Base-by-base conservation (phyloP, 2,329 filamentous ascomycete genomes). In the Scorias spongiosa region DNA sequence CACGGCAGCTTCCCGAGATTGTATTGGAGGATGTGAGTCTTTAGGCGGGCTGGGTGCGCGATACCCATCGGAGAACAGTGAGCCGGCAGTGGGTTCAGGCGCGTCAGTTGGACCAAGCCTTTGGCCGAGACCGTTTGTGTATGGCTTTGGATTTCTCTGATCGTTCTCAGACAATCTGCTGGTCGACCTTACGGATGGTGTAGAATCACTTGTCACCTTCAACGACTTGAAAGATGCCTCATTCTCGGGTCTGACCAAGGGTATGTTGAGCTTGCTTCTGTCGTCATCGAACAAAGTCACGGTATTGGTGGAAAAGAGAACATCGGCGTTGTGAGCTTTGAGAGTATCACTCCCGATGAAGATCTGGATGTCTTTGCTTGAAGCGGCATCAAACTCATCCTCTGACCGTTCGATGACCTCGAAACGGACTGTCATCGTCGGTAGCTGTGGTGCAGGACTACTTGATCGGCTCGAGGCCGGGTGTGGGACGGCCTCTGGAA, bases 311-410 rank as follows among this genome's bases (percentile, higher is more conserved):
- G 91, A 96, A 54, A 98, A 85, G 17, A 96, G 66, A 10, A 98
- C 74, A 59, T 96, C 91, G 18, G 86, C 89, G 51, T 84, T 93
- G 57, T 93, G 85, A 9, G 81, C 73, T 49, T 88, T 77, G 45
- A 98, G 70, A 11, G 85, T 76, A 62, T 96, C 89, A 57, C 86
- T 94, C 34, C 91, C 89, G 46, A 98, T 70, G 58, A 93, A 87
- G 42, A 95, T 81, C 51, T 87, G 83, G 45, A 96, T 84, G 9
- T 70, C 66, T 57, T 78, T 82, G 32, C 57, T 53, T 34, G 74
- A 74, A 10, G 66, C 64, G 28, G 70, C 66, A 14, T 43, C 41
- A 18, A 41, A 41, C 2, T 64, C 53, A 38, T 61, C 65, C 10
- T 72, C 69, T 2, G 69, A 63, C 44, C 75, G 71, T 5, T 80